A percentile compares a stretch with the other conserved stretches of the same genome.
phyloP scores from a whole-genome alignment of 345 rosid species.

The Eucalyptus dawsonii region DNA sequence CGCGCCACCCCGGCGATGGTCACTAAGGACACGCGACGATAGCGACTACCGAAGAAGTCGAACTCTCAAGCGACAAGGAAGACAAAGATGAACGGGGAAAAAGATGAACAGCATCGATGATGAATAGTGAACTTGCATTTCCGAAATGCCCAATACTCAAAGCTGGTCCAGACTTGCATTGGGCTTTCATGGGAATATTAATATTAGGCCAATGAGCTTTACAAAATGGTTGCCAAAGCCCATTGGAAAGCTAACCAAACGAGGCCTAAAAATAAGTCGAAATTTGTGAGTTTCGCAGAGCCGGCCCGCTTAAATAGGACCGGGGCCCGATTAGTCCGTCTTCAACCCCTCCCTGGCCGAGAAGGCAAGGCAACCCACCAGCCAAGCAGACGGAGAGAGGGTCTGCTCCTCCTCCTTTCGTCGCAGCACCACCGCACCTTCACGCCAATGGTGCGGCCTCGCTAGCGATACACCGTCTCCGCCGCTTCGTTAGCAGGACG shows the following conservation, averaged over 20 bases:
- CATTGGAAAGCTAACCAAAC: too few relatives aligned
- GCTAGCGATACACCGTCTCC: background rate
- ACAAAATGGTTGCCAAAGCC: too few relatives aligned
- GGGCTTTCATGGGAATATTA: too few relatives aligned
- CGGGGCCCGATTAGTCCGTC: background rate
- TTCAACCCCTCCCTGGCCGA: background rate
- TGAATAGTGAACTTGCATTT: too few relatives aligned
- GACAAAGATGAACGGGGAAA: too few relatives aligned
- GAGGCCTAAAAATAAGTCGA: background rate
- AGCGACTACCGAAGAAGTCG: fast-evolving
- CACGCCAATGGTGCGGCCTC: background rate
- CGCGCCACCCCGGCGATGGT: too few relatives aligned
- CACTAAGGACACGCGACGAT: fast-evolving
- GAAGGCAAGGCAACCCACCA: background rate
- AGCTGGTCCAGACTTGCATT: too few relatives aligned
- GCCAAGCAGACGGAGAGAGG: background rate
- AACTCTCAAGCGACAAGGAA: too few relatives aligned
- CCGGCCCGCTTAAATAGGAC: background rate
- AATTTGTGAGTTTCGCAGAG: background rate
- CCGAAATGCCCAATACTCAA: too few relatives aligned
- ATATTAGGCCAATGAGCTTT: too few relatives aligned
- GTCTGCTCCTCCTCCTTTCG: background rate
- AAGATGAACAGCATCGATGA: too few relatives aligned
- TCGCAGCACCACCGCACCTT: background rate
- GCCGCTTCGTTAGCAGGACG: background rate